A percentile compares a stretch with the other conserved stretches of the same genome.
Conservation (phyloP, 139 green algal species). For the Volvox africanus region DNA sequence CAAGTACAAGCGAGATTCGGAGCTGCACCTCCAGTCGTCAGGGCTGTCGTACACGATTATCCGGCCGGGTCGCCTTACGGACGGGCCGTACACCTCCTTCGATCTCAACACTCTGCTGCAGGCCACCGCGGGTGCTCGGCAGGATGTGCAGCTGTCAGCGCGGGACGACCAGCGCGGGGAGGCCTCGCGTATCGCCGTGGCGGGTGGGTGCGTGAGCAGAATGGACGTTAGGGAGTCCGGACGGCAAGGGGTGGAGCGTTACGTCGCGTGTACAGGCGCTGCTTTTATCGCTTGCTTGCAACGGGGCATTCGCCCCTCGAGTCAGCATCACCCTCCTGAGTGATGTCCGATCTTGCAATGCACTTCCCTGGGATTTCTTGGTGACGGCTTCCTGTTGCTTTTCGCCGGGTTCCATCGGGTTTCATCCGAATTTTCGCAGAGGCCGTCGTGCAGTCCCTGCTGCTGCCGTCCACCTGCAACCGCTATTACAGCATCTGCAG, state of each 20-base stretch:
- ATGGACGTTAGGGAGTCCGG: background rate
- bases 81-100: conserved; percentile 98
- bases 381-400: too few relatives aligned
- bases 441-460: conserved; percentile 79
- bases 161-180: conserved; percentile 79
- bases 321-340: too few relatives aligned
- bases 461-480: conserved; percentile 53
- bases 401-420: too few relatives aligned
- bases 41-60: conserved; percentile 95
- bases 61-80: conserved; percentile 91
- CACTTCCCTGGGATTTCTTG: too few relatives aligned
- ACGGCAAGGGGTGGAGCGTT: too few relatives aligned
- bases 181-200: conserved; percentile 81
- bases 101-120: conserved; percentile 96
- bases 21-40: conserved; percentile 75
- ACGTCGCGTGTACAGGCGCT: too few relatives aligned
- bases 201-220: conserved; percentile 58
- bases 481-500: conserved; percentile 71
- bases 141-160: conserved; percentile 68
- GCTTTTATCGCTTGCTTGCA: too few relatives aligned
- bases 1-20: conserved; percentile 89
- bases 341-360: too few relatives aligned
- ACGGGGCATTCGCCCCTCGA: too few relatives aligned
- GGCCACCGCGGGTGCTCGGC: conserved; percentile 63
- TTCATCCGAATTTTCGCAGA: conserved; percentile 65